Evolutionary conservation across 2,329 filamentous ascomycete species (phyloP).

Genomic region (Beauveria pseudobassiana): DNA sequence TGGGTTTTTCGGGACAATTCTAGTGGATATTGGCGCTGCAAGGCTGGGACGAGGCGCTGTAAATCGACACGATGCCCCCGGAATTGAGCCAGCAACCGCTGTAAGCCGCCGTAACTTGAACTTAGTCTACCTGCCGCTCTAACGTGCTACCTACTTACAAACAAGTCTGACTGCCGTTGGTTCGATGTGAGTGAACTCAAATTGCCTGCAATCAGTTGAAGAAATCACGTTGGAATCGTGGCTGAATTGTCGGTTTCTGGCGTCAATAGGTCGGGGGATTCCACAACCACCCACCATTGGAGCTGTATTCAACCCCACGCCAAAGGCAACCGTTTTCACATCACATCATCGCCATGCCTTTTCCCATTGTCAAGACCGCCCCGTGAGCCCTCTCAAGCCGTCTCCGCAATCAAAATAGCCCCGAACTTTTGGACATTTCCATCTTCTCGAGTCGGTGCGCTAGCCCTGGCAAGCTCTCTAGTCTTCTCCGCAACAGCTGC

Average conservation of each 20-base stretch:
- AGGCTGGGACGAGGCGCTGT: background rate
- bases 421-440: background rate
- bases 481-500: conserved; percentile 1
- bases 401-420: background rate
- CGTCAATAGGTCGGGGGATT: too few relatives aligned
- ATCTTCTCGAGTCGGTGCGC: background rate
- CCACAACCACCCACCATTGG: too few relatives aligned
- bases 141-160: too few relatives aligned
- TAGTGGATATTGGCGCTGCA: background rate
- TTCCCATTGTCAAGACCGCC: too few relatives aligned
- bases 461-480: background rate
- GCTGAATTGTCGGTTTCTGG: too few relatives aligned
- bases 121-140: too few relatives aligned
- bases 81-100: background rate
- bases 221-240: too few relatives aligned
- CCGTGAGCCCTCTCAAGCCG: too few relatives aligned
- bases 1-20: background rate
- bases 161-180: background rate
- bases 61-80: background rate
- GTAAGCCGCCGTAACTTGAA: background rate
- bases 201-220: too few relatives aligned
- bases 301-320: too few relatives aligned
- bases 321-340: too few relatives aligned
- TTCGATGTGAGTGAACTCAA: background rate
- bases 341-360: too few relatives aligned